Evolutionary conservation across 2,329 filamentous ascomycete genomes (phyloP).

Genomic region (Pseudocercospora ulei): DNA sequence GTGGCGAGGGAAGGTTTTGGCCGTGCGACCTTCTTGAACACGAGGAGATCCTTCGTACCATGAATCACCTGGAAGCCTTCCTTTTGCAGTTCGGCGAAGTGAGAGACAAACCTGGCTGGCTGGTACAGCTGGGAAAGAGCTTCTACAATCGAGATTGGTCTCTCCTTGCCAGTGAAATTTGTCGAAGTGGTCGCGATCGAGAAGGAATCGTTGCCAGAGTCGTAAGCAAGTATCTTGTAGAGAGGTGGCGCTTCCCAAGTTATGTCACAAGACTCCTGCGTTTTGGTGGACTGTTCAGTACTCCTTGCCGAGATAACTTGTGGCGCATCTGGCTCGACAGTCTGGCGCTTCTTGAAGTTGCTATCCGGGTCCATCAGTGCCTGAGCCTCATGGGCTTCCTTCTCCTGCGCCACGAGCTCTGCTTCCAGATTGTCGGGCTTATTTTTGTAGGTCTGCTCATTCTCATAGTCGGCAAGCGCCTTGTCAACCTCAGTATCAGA

Average conservation of each 20-base stretch:
- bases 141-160: conserved; percentile 50
- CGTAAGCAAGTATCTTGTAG: conserved; percentile 60
- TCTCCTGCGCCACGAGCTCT: conserved; percentile 24
- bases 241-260: conserved; percentile 34
- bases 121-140: conserved; percentile 53
- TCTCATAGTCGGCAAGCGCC: conserved; percentile 27
- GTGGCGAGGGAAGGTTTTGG: conserved; percentile 15
- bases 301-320: conserved; percentile 8
- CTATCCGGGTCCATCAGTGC: conserved; percentile 13
- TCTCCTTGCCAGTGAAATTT: conserved; percentile 45
- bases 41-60: conserved; percentile 52
- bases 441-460: conserved; percentile 19
- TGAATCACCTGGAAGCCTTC: conserved; percentile 60
- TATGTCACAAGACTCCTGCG: conserved; percentile 4
- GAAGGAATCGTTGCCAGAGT: conserved; percentile 50
- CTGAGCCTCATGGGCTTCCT: conserved; percentile 19
- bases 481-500: conserved; percentile 23
- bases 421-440: conserved; percentile 22
- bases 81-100: conserved; percentile 50
- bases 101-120: conserved; percentile 55
- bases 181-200: conserved; percentile 50
- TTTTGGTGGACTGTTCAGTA: background rate
- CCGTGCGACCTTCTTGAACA: conserved; percentile 53
- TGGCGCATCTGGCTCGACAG: conserved; percentile 11
- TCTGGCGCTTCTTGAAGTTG: conserved; percentile 8